phyloP scores from a whole-genome alignment of 2,329 filamentous ascomycete genomes.

The Hymenoscyphus scutula region DNA sequence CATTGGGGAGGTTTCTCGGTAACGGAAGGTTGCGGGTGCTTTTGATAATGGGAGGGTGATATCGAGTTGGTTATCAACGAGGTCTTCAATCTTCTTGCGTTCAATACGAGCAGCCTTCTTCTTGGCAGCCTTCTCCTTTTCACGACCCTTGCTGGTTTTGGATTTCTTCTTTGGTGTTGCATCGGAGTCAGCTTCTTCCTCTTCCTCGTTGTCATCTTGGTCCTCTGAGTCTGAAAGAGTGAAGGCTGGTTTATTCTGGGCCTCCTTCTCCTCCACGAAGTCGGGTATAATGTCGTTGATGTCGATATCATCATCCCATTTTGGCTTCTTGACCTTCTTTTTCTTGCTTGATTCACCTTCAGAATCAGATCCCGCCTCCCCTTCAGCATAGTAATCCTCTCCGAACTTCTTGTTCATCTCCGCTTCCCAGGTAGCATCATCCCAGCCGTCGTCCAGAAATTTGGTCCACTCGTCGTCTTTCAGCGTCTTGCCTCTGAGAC shows the following conservation, averaged over 20 bases:
- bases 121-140: conserved; percentile 55
- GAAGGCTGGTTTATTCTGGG: conserved; percentile 49
- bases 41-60: conserved; percentile 65
- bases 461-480: conserved; percentile 79
- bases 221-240: conserved; percentile 54
- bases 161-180: conserved; percentile 46
- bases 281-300: conserved; percentile 90
- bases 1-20: conserved; percentile 89
- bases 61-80: conserved; percentile 79
- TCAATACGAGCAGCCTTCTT: conserved; percentile 77
- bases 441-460: conserved; percentile 84
- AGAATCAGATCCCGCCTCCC: conserved; percentile 62
- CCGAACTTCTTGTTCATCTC: conserved; percentile 89
- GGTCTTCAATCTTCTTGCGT: conserved; percentile 76
- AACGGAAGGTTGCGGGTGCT: conserved; percentile 66
- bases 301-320: conserved; percentile 96
- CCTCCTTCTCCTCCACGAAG: conserved; percentile 64
- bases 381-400: conserved; percentile 81
- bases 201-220: conserved; percentile 40
- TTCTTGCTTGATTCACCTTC: conserved; percentile 51
- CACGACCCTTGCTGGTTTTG: conserved; percentile 59
- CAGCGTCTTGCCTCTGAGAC: conserved; percentile 64
- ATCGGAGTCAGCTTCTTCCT: conserved; percentile 29
- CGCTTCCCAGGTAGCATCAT: conserved; percentile 83
- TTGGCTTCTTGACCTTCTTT: conserved; percentile 73